These are phyloP conservation scores for Phaseolus coccineus DNA, from an alignment of 331 rosid genomes.

Conservation along the genomic window DNA sequence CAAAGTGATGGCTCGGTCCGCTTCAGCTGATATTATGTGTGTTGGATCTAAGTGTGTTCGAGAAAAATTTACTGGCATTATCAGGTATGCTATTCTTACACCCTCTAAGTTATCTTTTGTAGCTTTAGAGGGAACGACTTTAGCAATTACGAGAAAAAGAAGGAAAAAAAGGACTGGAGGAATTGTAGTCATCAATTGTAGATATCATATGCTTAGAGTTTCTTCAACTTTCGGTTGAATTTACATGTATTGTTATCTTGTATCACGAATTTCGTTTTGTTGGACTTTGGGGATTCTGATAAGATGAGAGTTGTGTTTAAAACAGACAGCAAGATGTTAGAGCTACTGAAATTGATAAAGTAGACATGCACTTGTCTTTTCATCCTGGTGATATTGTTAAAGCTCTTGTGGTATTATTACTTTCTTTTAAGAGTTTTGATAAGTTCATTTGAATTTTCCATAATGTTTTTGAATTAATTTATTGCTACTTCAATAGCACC, in stretches of 20 bases:
- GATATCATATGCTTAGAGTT: constrained; percentile 1
- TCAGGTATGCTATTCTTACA: constrained; percentile 60
- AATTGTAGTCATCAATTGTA: not conserved
- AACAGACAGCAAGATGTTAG: constrained; percentile 89
- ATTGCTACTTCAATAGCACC: constrained; percentile 33
- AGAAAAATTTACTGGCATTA: constrained; percentile 80
- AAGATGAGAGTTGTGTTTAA: too few species aligned
- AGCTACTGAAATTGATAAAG: constrained; percentile 97
- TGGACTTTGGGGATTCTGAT: constrained; percentile 18
- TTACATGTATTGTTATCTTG: not conserved
- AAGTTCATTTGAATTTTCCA: not conserved
- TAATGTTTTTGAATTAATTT: not conserved
- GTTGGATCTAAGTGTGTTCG: constrained; percentile 79
- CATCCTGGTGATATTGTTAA: constrained; percentile 78
- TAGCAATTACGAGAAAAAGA: not conserved
- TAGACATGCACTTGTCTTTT: constrained; percentile 83
- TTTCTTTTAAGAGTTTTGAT: constrained; percentile 6
- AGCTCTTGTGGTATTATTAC: constrained; percentile 83
- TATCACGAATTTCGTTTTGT: constrained; percentile 5
- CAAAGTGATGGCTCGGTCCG: constrained; percentile 76
- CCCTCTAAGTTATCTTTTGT: constrained; percentile 1
- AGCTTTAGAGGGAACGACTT: not conserved
- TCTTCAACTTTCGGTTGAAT: not conserved
- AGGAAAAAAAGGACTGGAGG: not conserved
- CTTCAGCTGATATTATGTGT: constrained; percentile 87